Evolutionary conservation across 2,329 filamentous ascomycete species (phyloP).

Genomic region (Fusarium vanettenii): DNA sequence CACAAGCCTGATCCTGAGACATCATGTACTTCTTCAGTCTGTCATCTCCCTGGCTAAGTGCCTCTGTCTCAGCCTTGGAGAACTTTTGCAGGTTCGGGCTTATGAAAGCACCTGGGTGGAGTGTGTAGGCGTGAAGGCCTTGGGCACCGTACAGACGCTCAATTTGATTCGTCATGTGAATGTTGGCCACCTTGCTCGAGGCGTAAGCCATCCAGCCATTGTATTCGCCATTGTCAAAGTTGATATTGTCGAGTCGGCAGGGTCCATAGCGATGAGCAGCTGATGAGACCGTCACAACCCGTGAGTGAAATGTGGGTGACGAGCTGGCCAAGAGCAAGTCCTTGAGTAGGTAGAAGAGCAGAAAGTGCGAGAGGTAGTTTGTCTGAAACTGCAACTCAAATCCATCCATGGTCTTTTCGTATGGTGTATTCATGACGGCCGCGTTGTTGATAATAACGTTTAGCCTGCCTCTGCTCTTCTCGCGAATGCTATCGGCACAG

Average conservation of each 20-base stretch:
- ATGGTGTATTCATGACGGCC: neutral
- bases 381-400: neutral
- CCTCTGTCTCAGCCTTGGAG: neutral
- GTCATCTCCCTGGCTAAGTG: neutral
- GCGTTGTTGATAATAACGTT: neutral
- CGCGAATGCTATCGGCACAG: neutral
- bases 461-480: neutral
- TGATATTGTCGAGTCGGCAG: neutral
- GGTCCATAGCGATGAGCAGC: neutral
- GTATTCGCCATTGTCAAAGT: neutral
- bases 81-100: neutral
- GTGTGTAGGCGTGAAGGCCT: neutral
- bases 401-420: neutral
- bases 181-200: neutral
- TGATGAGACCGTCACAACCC: neutral
- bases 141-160: neutral
- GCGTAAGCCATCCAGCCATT: neutral
- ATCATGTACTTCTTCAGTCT: neutral
- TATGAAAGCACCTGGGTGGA: neutral
- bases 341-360: neutral
- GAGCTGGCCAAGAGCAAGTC: neutral
- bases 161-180: neutral
- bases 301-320: neutral
- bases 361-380: neutral
- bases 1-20: neutral